phyloP scores from a whole-genome alignment of 2,329 filamentous ascomycete genomes.

The Whalleya microplaca region DNA sequence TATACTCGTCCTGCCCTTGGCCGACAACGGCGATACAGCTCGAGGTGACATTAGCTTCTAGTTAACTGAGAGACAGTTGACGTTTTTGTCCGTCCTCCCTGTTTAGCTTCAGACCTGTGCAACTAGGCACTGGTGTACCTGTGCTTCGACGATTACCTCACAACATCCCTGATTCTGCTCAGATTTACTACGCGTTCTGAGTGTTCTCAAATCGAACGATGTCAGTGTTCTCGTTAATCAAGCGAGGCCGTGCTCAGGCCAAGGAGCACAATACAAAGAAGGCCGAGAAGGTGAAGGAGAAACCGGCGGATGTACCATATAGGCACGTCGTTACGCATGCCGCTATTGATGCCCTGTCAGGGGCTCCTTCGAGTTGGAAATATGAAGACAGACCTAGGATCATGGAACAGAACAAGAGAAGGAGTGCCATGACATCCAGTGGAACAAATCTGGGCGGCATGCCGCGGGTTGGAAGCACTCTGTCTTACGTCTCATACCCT shows the following conservation, averaged over 20 bases:
- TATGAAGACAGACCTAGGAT: constrained; percentile 51
- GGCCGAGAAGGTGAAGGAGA: constrained; percentile 50
- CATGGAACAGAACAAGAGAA: constrained; percentile 53
- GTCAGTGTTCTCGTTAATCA: constrained; percentile 62
- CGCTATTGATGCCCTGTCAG: constrained; percentile 59
- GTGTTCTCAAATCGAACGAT: constrained; percentile 39
- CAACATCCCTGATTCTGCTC: not conserved
- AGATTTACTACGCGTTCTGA: not conserved
- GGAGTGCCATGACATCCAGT: constrained; percentile 52
- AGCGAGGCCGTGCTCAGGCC: constrained; percentile 55
- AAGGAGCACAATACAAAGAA: constrained; percentile 57
- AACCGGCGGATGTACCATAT: constrained; percentile 52
- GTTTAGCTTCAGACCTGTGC: not conserved
- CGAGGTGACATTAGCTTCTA: not conserved
- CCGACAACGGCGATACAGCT: not conserved
- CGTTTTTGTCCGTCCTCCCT: not conserved
- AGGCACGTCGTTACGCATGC: constrained; percentile 66
- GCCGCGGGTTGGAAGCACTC: constrained; percentile 52
- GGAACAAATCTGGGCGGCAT: constrained; percentile 36
- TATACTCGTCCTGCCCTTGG: not conserved
- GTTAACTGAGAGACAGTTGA: not conserved
- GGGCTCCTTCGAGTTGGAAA: constrained; percentile 56
- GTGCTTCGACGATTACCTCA: not conserved
- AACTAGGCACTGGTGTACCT: not conserved
- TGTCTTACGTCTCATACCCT: constrained; percentile 53